Base-by-base conservation (phyloP, 2,329 filamentous ascomycete genomes). In the Fusarium hostae region DNA sequence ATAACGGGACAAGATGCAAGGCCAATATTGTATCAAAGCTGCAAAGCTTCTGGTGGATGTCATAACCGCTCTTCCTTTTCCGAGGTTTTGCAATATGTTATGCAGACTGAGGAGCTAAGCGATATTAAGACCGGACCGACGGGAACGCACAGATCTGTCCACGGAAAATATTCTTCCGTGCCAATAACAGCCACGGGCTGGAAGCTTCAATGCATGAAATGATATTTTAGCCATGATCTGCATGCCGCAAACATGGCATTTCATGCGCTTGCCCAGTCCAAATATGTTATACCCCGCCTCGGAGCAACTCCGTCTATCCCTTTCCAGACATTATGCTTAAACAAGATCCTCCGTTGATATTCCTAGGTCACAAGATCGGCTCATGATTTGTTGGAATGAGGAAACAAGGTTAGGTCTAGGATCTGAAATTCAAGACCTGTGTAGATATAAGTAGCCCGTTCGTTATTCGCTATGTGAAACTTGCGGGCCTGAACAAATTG, bases 121-220 rank as follows among this genome's bases (percentile, higher is more conserved):
- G 30, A 26, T 13, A 18, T 40, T 22, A 12, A 34, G 30, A 10
- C n/a, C 55, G 44, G 37, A 8, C 24, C 55, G 32, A 34, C 59
- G 55, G 55, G n/a, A 30, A 1, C 8, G n/a, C 28, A 26, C 30
- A 39, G 34, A 30, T 37, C 8, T 39, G 50, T 28, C 15, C 11
- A 57, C 65, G 63, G 65, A 63, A 63, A 48, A 16, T 47, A 39
- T 63, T 68, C 26, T 11, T 68, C 65, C 65, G 47, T 45, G 6
- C 65, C 32, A n/a, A 40, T 45, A 5, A 35, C 26, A n/a, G 6
- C 16, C 11, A 10, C 3, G 3, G 1, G 8, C 40, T 18, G 24
- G 20, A 13, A 9, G 28, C 28, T 35, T 24, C 15, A 9, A 16
- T 30, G 22, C 43, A 24, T 12, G 16, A 9, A 11, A 20, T 22